Evolutionary conservation across 257 asterid species (phyloP).

Genomic region (Jasminum sambac): DNA sequence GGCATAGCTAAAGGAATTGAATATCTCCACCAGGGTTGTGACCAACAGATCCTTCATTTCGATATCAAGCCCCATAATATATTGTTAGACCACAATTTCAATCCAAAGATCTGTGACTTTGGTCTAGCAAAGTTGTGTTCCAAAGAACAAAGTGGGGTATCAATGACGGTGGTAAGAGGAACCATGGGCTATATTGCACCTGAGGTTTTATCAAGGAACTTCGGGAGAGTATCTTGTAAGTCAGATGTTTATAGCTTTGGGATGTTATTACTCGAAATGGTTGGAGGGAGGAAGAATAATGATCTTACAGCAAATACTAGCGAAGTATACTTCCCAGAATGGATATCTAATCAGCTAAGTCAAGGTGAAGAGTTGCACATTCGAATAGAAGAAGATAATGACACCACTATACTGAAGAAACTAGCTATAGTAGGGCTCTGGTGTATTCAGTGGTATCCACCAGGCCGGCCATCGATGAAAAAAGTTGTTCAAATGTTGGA

Average conservation of each 20-base stretch:
- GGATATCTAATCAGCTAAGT: conserved; percentile 24
- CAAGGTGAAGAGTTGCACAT: conserved; percentile 14
- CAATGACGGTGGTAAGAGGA: conserved; percentile 31
- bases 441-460: conserved; percentile 43
- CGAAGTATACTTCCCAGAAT: conserved; percentile 26
- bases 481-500: conserved; percentile 37
- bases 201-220: conserved; percentile 30
- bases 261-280: conserved; percentile 40
- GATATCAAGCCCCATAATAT: conserved; percentile 45
- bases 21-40: conserved; percentile 36
- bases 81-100: conserved; percentile 35
- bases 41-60: conserved; percentile 36
- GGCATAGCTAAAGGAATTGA: conserved; percentile 39
- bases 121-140: conserved; percentile 37
- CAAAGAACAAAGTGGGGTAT: conserved; percentile 28
- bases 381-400: conserved; percentile 20
- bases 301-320: not conserved
- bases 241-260: conserved; percentile 40
- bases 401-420: conserved; percentile 14
- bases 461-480: conserved; percentile 35
- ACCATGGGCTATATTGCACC: conserved; percentile 40
- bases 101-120: conserved; percentile 39
- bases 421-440: conserved; percentile 32
- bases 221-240: conserved; percentile 26
- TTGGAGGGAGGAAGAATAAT: conserved; percentile 28